These are phyloP conservation scores for Tricholoma hemisulphureum DNA, from an alignment of 768 basidiomycete genomes.

Conservation along the genomic window DNA sequence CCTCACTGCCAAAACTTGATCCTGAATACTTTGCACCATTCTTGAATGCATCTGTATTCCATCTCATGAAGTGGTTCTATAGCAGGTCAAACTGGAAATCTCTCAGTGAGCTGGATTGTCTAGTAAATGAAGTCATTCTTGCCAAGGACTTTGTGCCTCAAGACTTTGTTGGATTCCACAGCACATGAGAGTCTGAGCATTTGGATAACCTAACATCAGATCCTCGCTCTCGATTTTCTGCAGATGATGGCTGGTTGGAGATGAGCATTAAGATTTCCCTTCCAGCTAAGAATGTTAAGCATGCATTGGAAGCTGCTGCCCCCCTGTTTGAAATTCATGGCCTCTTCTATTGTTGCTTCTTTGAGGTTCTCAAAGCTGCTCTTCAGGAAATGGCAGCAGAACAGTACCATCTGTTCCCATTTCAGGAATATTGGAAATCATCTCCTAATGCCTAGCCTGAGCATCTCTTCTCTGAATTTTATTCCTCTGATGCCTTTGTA, in stretches of 20 bases:
- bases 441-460: not conserved
- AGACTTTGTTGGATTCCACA: slow-evolving; percentile 20
- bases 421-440: slow-evolving; percentile 14
- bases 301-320: slow-evolving; percentile 22
- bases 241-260: slow-evolving; percentile 21
- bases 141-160: slow-evolving; percentile 16
- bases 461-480: not conserved
- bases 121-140: not conserved
- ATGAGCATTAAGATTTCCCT: slow-evolving; percentile 20
- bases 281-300: slow-evolving; percentile 16
- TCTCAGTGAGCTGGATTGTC: slow-evolving; percentile 14
- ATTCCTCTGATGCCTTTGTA: not conserved
- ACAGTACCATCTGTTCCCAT: slow-evolving; percentile 12
- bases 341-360: slow-evolving; percentile 23
- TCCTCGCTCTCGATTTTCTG: not conserved
- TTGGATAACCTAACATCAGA: slow-evolving; percentile 12
- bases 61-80: slow-evolving; percentile 24
- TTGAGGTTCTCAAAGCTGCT: slow-evolving; percentile 20
- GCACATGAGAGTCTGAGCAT: slow-evolving; percentile 8
- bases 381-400: slow-evolving; percentile 13
- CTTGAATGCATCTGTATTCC: slow-evolving; percentile 19
- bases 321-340: slow-evolving; percentile 28
- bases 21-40: slow-evolving; percentile 14
- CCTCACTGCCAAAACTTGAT: not conserved
- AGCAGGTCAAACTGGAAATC: slow-evolving; percentile 16